Conservation (phyloP, 345 rosid genomes). For the Eucalyptus pauciflora region DNA sequence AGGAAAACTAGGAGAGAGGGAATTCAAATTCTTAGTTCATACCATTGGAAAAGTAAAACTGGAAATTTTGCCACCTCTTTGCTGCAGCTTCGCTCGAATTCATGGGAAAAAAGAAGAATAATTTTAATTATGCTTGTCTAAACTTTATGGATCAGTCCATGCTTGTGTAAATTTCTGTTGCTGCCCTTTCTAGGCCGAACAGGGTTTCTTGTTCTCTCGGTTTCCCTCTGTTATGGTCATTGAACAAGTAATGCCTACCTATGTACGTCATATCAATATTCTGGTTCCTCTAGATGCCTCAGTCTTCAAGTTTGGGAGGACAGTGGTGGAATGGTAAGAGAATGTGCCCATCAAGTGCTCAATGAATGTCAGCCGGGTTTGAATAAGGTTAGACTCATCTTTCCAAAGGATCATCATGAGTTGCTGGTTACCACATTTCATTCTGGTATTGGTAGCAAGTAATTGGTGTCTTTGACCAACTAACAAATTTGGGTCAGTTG, state of each 20-base stretch:
- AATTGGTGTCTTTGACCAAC: not conserved
- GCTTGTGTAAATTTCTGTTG: not conserved
- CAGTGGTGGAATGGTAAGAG: not conserved
- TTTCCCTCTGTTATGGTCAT: not conserved
- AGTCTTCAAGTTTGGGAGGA: not conserved
- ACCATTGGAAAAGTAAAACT: not conserved
- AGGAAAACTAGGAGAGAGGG: not conserved
- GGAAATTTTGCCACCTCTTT: not conserved
- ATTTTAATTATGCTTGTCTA: not conserved
- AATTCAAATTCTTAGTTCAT: not conserved
- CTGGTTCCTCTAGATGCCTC: not conserved
- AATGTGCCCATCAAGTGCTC: not conserved
- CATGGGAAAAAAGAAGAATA: not conserved
- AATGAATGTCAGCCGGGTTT: not conserved
- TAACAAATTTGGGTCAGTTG: not conserved
- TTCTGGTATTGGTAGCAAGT: not conserved
- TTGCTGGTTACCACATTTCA: not conserved
- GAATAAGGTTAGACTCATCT: not conserved
- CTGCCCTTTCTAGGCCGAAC: not conserved
- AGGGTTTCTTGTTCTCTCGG: not conserved
- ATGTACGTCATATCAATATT: not conserved
- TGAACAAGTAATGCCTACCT: not conserved
- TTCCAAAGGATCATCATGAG: not conserved
- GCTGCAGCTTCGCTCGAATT: not conserved
- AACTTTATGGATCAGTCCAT: not conserved